Evolutionary conservation across 2,329 filamentous ascomycete genomes (phyloP).

Genomic region (Cercospora sojina): DNA sequence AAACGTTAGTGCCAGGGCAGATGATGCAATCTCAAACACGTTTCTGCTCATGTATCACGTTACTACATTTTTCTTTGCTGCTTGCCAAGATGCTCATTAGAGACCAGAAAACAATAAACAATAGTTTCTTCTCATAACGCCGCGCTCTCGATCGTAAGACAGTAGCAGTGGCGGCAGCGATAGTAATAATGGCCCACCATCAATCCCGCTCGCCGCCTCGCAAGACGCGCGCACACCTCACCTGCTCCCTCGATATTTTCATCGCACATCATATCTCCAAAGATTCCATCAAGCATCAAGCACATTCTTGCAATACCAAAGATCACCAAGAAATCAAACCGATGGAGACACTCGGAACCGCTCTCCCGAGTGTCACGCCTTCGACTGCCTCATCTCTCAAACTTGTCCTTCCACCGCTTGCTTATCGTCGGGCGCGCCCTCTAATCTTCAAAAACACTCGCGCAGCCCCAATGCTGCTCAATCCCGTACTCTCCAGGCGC

Average conservation of each 20-base stretch:
- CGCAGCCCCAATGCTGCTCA: slow-evolving; percentile 78
- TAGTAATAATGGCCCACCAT: not conserved
- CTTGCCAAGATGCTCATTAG: not conserved
- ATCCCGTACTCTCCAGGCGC: slow-evolving; percentile 63
- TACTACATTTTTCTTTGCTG: not conserved
- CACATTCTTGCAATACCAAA: not conserved
- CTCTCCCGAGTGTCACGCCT: not conserved
- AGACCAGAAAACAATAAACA: not conserved
- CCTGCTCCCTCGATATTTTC: not conserved
- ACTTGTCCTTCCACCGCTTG: not conserved
- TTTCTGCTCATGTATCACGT: not conserved
- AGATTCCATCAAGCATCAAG: not conserved
- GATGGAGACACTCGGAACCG: not conserved
- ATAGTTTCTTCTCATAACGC: not conserved
- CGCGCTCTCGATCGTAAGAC: not conserved
- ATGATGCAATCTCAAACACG: not conserved
- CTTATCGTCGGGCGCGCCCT: not conserved
- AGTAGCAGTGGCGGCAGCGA: not conserved
- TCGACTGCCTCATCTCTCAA: not conserved
- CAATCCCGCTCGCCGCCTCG: not conserved
- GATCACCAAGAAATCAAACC: not conserved
- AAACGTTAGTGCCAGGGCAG: not conserved
- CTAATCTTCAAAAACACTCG: slow-evolving; percentile 30
- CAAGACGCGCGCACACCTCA: not conserved
- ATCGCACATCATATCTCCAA: not conserved